Conservation (phyloP, 352 stramenopile genomes). For the Pythium inflatum region DNA sequence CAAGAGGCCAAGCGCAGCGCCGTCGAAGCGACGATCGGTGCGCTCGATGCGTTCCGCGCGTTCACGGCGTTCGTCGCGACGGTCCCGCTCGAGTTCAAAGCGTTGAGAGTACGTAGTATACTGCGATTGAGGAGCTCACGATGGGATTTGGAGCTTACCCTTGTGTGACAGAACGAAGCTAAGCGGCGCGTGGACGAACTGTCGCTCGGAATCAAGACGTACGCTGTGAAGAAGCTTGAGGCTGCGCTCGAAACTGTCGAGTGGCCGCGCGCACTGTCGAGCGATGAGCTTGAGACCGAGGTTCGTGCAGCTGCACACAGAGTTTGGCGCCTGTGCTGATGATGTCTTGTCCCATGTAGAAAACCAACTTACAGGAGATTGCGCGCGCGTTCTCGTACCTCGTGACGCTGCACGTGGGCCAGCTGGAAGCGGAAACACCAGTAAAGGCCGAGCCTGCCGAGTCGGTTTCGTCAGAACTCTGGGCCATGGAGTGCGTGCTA, state of each 20-base stretch:
- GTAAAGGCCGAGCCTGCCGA: background rate
- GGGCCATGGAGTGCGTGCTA: slow-evolving; percentile 68
- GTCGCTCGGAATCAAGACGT: slow-evolving; percentile 49
- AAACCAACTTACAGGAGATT: slow-evolving; percentile 35
- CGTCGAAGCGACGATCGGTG: slow-evolving; percentile 44
- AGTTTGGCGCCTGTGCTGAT: background rate
- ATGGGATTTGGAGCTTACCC: background rate
- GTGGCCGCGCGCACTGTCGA: slow-evolving; percentile 49
- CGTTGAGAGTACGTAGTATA: slow-evolving; percentile 26
- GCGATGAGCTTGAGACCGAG: slow-evolving; percentile 43
- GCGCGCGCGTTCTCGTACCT: slow-evolving; percentile 56
- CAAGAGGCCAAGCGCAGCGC: slow-evolving; percentile 44
- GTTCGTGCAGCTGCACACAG: too few relatives aligned
- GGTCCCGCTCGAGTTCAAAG: slow-evolving; percentile 48
- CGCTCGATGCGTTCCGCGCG: slow-evolving; percentile 47
- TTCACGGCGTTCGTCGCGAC: slow-evolving; percentile 45
- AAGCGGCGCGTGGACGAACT: slow-evolving; percentile 48
- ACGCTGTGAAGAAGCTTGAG: slow-evolving; percentile 61
- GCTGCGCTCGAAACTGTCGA: slow-evolving; percentile 43
- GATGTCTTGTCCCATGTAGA: background rate
- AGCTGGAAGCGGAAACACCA: slow-evolving; percentile 29
- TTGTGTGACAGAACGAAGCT: slow-evolving; percentile 44
- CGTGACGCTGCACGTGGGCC: slow-evolving; percentile 60
- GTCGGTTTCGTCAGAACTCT: slow-evolving; percentile 38
- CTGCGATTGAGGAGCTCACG: background rate